Conservation (phyloP, 1,284 basidiomycete species). For the Apiotrichum domesticum region DNA sequence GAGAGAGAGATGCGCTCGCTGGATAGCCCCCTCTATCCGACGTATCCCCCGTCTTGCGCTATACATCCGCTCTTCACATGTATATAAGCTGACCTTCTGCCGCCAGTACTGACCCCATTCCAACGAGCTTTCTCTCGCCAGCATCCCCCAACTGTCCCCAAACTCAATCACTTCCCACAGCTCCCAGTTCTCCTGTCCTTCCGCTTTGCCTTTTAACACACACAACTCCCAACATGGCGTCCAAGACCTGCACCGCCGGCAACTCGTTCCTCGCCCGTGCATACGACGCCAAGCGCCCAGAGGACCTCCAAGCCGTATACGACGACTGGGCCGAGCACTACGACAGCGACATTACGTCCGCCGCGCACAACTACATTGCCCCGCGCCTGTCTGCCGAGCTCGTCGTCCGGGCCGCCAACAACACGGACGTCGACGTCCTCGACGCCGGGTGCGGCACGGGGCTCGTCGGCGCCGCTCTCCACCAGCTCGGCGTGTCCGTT, state of each 20-base stretch:
- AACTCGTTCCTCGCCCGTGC: slow-evolving; percentile 4
- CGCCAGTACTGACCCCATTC: too few relatives aligned
- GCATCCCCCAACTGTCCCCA: too few relatives aligned
- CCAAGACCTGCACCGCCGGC: slow-evolving; percentile 32
- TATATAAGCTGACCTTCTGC: too few relatives aligned
- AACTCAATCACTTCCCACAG: too few relatives aligned
- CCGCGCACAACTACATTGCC: slow-evolving; percentile 6
- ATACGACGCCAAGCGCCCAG: neutral
- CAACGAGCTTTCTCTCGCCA: too few relatives aligned
- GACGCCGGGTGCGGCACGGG: slow-evolving; percentile 15
- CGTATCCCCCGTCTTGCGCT: too few relatives aligned
- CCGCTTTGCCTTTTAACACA: neutral
- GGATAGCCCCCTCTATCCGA: too few relatives aligned
- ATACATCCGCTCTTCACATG: too few relatives aligned
- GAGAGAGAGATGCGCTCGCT: too few relatives aligned
- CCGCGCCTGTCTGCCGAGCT: neutral
- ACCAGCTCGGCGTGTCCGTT: neutral
- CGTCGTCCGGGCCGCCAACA: neutral
- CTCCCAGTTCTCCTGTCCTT: too few relatives aligned
- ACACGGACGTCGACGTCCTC: slow-evolving; percentile 5
- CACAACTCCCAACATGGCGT: slow-evolving; percentile 28
- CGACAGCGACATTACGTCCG: slow-evolving; percentile 4
- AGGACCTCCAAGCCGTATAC: slow-evolving; percentile 2
- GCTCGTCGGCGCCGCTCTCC: slow-evolving; percentile 6
- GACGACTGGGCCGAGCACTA: slow-evolving; percentile 38